Evolutionary conservation across 2,329 filamentous ascomycete genomes (phyloP).

Genomic region (Pezizomycotina sp.): DNA sequence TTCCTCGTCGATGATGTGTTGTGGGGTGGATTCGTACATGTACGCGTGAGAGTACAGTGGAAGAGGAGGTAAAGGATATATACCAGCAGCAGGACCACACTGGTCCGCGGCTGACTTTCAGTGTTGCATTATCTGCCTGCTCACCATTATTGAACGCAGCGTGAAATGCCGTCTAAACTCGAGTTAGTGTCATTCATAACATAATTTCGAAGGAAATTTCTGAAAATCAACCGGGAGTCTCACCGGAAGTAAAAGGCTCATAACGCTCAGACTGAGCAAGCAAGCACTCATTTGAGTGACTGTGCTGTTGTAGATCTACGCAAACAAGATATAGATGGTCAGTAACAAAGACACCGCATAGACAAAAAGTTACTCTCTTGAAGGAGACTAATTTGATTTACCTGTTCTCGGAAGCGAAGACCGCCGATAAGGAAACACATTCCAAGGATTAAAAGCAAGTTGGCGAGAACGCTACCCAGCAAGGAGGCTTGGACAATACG

Average conservation of each 20-base stretch:
- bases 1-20: slow-evolving; percentile 84
- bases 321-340: slow-evolving; percentile 6
- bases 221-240: slow-evolving; percentile 25
- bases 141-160: slow-evolving; percentile 54
- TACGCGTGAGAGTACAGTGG: slow-evolving; percentile 71
- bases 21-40: slow-evolving; percentile 79
- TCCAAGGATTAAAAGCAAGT: slow-evolving; percentile 72
- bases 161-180: slow-evolving; percentile 63
- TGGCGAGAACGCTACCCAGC: slow-evolving; percentile 76
- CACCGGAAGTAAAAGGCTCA: slow-evolving; percentile 69
- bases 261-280: slow-evolving; percentile 74
- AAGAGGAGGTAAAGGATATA: slow-evolving; percentile 77
- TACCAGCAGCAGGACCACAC: slow-evolving; percentile 66
- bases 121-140: slow-evolving; percentile 50
- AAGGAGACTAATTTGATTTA: too few species aligned
- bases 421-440: slow-evolving; percentile 85
- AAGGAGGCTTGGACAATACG: slow-evolving; percentile 82
- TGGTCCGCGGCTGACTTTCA: slow-evolving; percentile 70
- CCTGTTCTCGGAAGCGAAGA: slow-evolving; percentile 70
- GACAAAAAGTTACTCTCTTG: too few species aligned
- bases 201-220: background rate
- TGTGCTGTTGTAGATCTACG: slow-evolving; percentile 88
- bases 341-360: background rate
- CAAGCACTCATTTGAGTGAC: slow-evolving; percentile 95
- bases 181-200: slow-evolving; percentile 1